Percentiles rank a stretch among this genome's conserved stretches.
phyloP scores from a whole-genome alignment of 1,139 yeast genomes.

The Wickerhamomyces sp. region DNA sequence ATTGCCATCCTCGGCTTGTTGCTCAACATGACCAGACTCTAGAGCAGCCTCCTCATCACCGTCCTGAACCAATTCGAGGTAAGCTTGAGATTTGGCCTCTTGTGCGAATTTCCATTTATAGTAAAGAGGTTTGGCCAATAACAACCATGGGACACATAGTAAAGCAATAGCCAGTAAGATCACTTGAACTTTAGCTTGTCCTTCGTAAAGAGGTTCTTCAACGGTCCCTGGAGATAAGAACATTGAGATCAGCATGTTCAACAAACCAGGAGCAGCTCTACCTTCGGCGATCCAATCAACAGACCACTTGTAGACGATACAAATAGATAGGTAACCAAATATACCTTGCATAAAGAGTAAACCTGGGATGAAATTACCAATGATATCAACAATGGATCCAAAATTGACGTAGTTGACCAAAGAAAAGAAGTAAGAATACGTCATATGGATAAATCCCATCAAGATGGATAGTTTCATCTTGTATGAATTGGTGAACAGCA shows the following conservation, averaged over 20 bases:
- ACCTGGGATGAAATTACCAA: constrained; percentile 94
- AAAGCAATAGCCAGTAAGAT: constrained; percentile 70
- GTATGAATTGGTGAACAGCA: constrained; percentile 87
- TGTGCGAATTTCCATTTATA: constrained; percentile 39
- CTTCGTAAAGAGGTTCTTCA: constrained; percentile 77
- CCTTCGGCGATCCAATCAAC: constrained; percentile 81
- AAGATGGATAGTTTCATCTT: constrained; percentile 93
- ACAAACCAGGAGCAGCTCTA: constrained; percentile 83
- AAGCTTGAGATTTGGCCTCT: constrained; percentile 23
- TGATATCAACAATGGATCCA: constrained; percentile 72
- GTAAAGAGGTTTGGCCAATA: constrained; percentile 81
- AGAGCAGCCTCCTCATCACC: constrained; percentile 17
- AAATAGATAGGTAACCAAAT: constrained; percentile 81
- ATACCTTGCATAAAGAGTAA: constrained; percentile 91
- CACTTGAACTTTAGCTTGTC: constrained; percentile 78
- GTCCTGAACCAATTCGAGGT: constrained; percentile 8
- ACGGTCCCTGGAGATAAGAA: constrained; percentile 88
- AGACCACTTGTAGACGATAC: constrained; percentile 91
- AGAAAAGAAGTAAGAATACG: constrained; percentile 81
- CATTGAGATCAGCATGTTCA: constrained; percentile 95
- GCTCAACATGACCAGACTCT: constrained; percentile 18
- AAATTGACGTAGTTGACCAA: constrained; percentile 74
- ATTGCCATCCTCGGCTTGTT: constrained; percentile 6
- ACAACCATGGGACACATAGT: constrained; percentile 92
- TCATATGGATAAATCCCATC: constrained; percentile 95